A percentile compares a stretch with the other conserved stretches of the same genome.
Evolutionary conservation across 192 early-diverging fungal genomes (phyloP).

Genomic region (Funneliformis geosporum): DNA sequence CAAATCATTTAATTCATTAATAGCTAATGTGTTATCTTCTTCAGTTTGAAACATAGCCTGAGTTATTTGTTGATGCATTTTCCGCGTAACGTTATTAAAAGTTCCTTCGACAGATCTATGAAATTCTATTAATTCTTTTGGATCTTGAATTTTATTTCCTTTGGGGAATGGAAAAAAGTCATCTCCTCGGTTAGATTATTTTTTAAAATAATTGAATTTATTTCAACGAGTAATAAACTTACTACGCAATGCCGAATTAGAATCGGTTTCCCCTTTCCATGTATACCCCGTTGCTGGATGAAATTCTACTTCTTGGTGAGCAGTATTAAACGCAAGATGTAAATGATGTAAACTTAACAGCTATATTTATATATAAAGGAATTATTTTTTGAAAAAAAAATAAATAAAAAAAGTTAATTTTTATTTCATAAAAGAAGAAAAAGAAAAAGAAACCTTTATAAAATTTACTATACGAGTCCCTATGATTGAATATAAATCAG

Average conservation of each 20-base stretch:
- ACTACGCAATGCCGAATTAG: neutral
- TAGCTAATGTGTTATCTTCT: neutral
- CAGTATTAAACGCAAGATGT: constrained; percentile 59
- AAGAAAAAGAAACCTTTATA: neutral
- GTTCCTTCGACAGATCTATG: neutral
- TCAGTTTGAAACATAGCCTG: neutral
- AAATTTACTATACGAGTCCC: constrained; percentile 63
- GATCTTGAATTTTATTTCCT: constrained; percentile 5
- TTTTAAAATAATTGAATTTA: too few species aligned
- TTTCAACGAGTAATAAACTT: too few species aligned
- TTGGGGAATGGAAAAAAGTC: neutral
- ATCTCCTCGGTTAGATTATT: too few species aligned
- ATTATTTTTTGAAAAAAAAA: neutral
- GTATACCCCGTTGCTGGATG: constrained; percentile 61
- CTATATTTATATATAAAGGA: too few species aligned
- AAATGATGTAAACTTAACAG: constrained; percentile 54
- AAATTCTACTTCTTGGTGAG: constrained; percentile 54
- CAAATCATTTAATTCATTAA: neutral
- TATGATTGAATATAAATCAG: constrained; percentile 68
- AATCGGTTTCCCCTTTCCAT: constrained; percentile 44
- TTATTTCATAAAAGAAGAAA: neutral
- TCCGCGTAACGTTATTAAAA: neutral
- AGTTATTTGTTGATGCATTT: neutral
- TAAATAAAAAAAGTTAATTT: neutral
- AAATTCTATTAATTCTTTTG: constrained; percentile 18